Base-by-base conservation (phyloP, 23 red algal species). In the Rhodosorus marinus region DNA sequence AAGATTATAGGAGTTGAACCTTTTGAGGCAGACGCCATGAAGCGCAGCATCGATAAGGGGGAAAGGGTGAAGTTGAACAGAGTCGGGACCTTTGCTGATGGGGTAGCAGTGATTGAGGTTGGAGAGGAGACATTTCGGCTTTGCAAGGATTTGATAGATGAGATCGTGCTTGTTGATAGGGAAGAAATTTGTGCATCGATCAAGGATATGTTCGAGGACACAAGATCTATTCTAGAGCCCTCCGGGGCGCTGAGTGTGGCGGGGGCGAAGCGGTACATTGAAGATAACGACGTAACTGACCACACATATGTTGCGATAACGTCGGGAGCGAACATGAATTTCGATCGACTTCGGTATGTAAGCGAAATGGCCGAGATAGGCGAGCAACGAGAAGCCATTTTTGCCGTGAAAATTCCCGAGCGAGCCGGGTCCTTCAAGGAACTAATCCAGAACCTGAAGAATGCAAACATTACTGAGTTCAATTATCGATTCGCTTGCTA, bases 161-260 rank as follows among this genome's bases (percentile, higher is more conserved):
- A 85, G 31, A 53, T 98, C 30, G 51, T 85, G 11, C 57, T 78
- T 27, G 90, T 98, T 1, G 67, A 69, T 32, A 98, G 40, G n/a
- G 90, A 98, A 57, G 90, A 98, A 40, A 85, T 98, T 27, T 85
- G 90, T 50, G 90, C 90, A 31, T 79, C 78, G 1, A 84, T 98
- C 48, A 98, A 98, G 53, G 90, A 98, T 61, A 74, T 98, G 0
- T 85, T 98, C 61, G 90, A 98, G 46, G 90, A 98, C 45, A 98
- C 90, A 25, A 73, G 79, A 27, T 80, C 78, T 8, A 75, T 98
- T 33, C 59, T 98, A 17, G 90, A 98, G 64, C 90, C 90, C 22
- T 61, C 87, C 6, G 87, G 87, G 24, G 87, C 90, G 2, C 47
- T 98, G 34, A 75, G 73, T 25, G 78, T 98, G 3, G 90, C 78